These are phyloP conservation scores for Artemisia tridentata DNA, from an alignment of 129 eudicot species.

Conservation along the genomic window DNA sequence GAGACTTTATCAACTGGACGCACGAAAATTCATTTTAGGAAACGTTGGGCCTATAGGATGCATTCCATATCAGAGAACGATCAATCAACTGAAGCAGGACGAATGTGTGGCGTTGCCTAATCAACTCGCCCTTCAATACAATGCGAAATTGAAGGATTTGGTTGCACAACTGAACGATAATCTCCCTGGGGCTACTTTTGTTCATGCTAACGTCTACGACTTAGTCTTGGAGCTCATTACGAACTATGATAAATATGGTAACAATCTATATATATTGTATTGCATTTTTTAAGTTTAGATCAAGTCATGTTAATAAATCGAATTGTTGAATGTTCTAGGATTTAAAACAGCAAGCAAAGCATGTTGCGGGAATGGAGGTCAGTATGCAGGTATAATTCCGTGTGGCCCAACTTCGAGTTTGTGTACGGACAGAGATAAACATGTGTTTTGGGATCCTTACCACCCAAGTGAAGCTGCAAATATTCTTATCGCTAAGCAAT, in stretches of 20 bases:
- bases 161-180: conserved; percentile 59
- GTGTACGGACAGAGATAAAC: conserved; percentile 82
- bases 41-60: conserved; percentile 97
- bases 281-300: neutral
- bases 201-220: conserved; percentile 81
- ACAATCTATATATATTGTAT: neutral
- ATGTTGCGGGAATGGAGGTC: conserved; percentile 96
- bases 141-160: conserved; percentile 66
- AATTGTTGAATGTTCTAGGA: conserved; percentile 38
- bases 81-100: conserved; percentile 58
- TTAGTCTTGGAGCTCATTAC: conserved; percentile 92
- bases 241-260: conserved; percentile 77
- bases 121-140: conserved; percentile 72
- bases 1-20: conserved; percentile 89
- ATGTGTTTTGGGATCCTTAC: conserved; percentile 98
- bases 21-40: conserved; percentile 78
- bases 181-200: conserved; percentile 82
- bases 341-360: conserved; percentile 75
- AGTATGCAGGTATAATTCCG: conserved; percentile 86
- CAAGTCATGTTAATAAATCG: neutral
- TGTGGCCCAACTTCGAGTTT: conserved; percentile 90
- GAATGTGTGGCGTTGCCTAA: conserved; percentile 88
- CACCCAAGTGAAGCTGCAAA: conserved; percentile 99
- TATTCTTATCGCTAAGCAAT: conserved; percentile 67
- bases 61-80: conserved; percentile 94